A percentile compares a stretch with the other conserved stretches of the same genome.
phyloP scores from a whole-genome alignment of 108 stramenopile genomes.

The Aurantiochytrium sp. region DNA sequence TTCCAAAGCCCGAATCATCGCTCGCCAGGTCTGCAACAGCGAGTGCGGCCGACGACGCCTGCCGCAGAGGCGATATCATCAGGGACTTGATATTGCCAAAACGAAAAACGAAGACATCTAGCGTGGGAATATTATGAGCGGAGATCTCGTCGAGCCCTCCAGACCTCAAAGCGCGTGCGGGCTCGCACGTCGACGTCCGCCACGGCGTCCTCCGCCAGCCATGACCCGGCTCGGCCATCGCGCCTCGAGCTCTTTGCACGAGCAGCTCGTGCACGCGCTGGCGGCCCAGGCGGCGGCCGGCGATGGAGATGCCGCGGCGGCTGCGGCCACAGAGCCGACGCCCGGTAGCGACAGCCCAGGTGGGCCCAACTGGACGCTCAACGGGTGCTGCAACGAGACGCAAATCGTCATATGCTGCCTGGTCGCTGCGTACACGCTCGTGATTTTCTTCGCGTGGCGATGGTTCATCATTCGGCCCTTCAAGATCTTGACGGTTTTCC shows the following conservation, averaged over 20 bases:
- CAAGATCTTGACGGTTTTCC: background rate
- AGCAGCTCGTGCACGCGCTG: background rate
- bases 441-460: background rate
- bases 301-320: background rate
- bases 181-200: no score
- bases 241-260: background rate
- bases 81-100: no score
- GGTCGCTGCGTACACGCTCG: background rate
- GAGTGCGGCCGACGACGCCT: no score
- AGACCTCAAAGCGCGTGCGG: no score
- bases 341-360: background rate
- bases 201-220: no score
- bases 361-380: background rate
- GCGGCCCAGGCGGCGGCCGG: background rate
- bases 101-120: no score
- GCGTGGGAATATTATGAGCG: no score
- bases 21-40: no score
- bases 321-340: background rate
- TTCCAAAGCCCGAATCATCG: no score
- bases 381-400: background rate
- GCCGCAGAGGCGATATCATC: no score
- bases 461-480: background rate
- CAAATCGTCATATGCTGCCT: background rate
- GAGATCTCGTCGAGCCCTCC: no score
- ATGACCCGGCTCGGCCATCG: background rate